Conservation (phyloP, 495 filamentous ascomycete species). For the Elasticomyces elasticus region DNA sequence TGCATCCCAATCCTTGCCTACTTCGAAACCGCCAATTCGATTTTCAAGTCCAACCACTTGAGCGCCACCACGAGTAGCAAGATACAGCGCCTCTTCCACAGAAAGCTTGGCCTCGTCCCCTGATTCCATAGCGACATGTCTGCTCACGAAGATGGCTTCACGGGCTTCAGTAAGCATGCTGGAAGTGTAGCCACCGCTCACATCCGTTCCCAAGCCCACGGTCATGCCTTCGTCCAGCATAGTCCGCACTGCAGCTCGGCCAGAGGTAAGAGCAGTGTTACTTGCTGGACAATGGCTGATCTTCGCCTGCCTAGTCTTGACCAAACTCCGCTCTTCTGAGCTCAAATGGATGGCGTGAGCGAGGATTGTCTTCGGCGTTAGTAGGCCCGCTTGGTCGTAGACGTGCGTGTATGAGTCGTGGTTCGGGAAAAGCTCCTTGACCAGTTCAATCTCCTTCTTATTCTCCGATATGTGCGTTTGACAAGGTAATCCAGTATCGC, state of each 20-base stretch:
- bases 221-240: slow-evolving; percentile 64
- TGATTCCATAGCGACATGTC: slow-evolving; percentile 50
- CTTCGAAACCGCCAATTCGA: slow-evolving; percentile 65
- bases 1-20: slow-evolving; percentile 85
- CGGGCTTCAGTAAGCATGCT: slow-evolving; percentile 70
- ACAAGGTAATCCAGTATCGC: slow-evolving; percentile 49
- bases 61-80: slow-evolving; percentile 75
- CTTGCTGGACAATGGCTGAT: slow-evolving; percentile 79
- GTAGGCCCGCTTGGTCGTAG: slow-evolving; percentile 62
- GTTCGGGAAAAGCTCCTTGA: slow-evolving; percentile 58
- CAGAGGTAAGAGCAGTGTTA: slow-evolving; percentile 70
- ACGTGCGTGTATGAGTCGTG: slow-evolving; percentile 58
- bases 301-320: slow-evolving; percentile 50
- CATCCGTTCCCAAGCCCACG: slow-evolving; percentile 81
- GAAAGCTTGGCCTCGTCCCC: slow-evolving; percentile 49
- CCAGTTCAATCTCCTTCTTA: slow-evolving; percentile 56
- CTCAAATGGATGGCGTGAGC: slow-evolving; percentile 77
- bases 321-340: slow-evolving; percentile 49
- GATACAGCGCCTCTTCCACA: slow-evolving; percentile 79
- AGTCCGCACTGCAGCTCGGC: slow-evolving; percentile 58
- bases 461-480: slow-evolving; percentile 96
- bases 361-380: slow-evolving; percentile 66
- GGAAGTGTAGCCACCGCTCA: slow-evolving; percentile 73
- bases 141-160: slow-evolving; percentile 64
- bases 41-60: slow-evolving; percentile 59